These are phyloP conservation scores for Hyaloscypha finlandica DNA, from an alignment of 495 filamentous ascomycete genomes.

Conservation along the genomic window DNA sequence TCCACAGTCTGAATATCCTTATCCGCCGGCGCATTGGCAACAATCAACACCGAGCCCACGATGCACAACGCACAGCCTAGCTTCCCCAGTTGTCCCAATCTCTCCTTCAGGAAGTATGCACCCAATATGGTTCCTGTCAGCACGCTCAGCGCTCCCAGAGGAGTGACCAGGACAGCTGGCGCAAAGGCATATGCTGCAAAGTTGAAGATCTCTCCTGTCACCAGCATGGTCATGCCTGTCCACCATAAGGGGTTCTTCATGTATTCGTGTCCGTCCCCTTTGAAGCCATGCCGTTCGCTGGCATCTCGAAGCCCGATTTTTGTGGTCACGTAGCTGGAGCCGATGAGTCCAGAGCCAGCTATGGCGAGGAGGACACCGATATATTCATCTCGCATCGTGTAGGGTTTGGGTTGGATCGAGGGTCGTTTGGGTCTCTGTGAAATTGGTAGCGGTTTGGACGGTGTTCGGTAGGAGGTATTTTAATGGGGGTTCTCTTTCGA, in stretches of 20 bases:
- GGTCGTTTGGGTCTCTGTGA: too few species aligned
- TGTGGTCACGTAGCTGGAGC: conserved; percentile 45
- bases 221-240: conserved; percentile 75
- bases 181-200: conserved; percentile 97
- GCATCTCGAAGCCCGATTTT: conserved; percentile 73
- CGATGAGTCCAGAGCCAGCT: conserved; percentile 85
- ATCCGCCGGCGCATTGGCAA: conserved; percentile 92
- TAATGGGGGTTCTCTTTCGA: too few species aligned
- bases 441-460: too few species aligned
- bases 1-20: conserved; percentile 83
- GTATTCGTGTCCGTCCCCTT: conserved; percentile 92
- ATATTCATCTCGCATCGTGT: conserved; percentile 11
- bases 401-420: not conserved
- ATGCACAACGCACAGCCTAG: conserved; percentile 93
- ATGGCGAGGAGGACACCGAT: conserved; percentile 65
- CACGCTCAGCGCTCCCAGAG: conserved; percentile 86
- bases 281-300: conserved; percentile 85
- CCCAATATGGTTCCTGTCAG: conserved; percentile 91
- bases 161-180: conserved; percentile 92
- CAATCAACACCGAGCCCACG: conserved; percentile 92
- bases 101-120: conserved; percentile 90
- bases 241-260: conserved; percentile 90
- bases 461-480: too few species aligned
- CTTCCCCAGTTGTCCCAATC: conserved; percentile 82
- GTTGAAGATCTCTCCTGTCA: conserved; percentile 87